Evolutionary conservation across 352 stramenopile species (phyloP), one percentile per base, ranked within the genome.

Genomic region (Pythium phragmiticola): DNA sequence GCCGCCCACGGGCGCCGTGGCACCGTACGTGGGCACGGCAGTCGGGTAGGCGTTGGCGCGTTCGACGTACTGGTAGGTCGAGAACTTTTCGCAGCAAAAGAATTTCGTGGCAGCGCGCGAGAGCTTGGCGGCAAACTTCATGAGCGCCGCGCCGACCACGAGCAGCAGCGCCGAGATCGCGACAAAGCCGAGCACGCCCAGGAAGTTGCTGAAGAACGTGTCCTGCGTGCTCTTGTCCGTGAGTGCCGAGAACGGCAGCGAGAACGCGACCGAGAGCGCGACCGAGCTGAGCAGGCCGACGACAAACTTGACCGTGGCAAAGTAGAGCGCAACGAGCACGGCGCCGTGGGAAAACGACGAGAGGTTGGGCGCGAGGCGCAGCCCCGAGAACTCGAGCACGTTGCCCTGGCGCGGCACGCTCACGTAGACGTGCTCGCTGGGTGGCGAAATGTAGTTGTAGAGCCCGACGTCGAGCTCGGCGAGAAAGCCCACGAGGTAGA

Each of bases 11-110:
- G 26, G 49, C 28, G 36, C 36, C n/a, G 53, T 75, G 9, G 76
- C 46, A 43, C 78, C 78, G 51, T 88, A 88, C 36, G 68, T 63
- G 13, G 72, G 47, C 14, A 60, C 37, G 9, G 66, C 51, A 3
- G 34, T 46, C 1, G 59, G 59, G 47, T 58, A 72, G 34, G 80
- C 70, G 55, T 55, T 45, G n/a, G 63, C 42, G 6, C 30, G 37
- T 16, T 79, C 66, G 21, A 87, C 73, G n/a, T 84, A 81, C 53
- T 75, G 76, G 28, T 84, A 79, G 28, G 73, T 76, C 7, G 70
- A 74, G 62, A 90, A 79, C 36, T 73, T 75, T 59, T 90, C 81
- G 50, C 75, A 84, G 65, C 79, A 90, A 63, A 90, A 88, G 66
- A 90, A 88, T 13, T 74, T 69, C 19, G 81, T 88, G 43, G 77